phyloP scores from a whole-genome alignment of 352 stramenopile genomes.

The Phytophthora ramorum region DNA sequence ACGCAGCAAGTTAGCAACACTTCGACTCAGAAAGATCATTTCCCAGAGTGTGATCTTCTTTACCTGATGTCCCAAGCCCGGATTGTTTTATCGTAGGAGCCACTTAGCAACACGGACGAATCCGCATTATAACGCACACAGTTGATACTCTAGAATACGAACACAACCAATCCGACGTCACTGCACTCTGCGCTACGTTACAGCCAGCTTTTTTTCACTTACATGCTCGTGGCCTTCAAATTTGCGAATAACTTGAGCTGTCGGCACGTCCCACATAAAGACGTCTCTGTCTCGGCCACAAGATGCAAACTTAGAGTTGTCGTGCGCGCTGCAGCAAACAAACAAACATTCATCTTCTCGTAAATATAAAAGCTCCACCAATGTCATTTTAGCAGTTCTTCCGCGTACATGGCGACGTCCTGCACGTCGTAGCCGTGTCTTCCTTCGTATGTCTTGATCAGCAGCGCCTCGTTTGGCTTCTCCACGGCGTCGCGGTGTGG shows the following conservation, averaged over 20 bases:
- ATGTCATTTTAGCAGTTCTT: background rate
- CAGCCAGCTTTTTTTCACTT: slow-evolving; percentile 2
- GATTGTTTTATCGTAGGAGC: slow-evolving; percentile 90
- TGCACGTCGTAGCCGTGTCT: slow-evolving; percentile 90
- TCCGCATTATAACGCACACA: slow-evolving; percentile 86
- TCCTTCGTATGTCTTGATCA: slow-evolving; percentile 89
- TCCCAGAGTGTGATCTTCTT: background rate
- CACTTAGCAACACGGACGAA: slow-evolving; percentile 82
- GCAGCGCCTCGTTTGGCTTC: slow-evolving; percentile 60
- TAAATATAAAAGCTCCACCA: background rate
- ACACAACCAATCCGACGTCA: background rate
- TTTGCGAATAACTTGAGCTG: slow-evolving; percentile 87
- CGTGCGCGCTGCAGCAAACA: slow-evolving; percentile 57
- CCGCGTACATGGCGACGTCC: slow-evolving; percentile 86
- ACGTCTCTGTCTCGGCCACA: slow-evolving; percentile 87
- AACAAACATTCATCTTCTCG: background rate
- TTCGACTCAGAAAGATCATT: background rate
- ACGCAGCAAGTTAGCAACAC: slow-evolving; percentile 6
- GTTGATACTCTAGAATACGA: slow-evolving; percentile 73
- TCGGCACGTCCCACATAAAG: slow-evolving; percentile 91
- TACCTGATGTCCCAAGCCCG: slow-evolving; percentile 81
- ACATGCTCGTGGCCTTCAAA: slow-evolving; percentile 88
- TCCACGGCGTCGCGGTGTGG: slow-evolving; percentile 79
- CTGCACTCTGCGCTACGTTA: background rate
- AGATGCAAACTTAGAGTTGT: slow-evolving; percentile 90